Evolutionary conservation across 495 filamentous ascomycete genomes (phyloP).

Genomic region (Lichenothelia convexa): DNA sequence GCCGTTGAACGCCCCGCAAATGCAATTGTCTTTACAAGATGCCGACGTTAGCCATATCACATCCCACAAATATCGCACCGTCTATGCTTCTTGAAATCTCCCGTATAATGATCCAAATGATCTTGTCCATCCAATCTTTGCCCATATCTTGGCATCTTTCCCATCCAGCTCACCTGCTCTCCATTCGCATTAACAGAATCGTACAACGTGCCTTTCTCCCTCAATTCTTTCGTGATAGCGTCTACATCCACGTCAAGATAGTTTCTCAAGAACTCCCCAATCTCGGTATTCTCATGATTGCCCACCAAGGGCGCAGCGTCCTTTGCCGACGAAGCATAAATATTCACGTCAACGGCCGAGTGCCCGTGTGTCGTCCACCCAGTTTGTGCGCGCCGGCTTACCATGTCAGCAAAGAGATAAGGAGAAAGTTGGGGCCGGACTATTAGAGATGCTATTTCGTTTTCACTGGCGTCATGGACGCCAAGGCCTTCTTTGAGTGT

Average conservation of each 20-base stretch:
- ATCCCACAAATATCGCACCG: conserved; percentile 11
- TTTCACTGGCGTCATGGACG: conserved; percentile 49
- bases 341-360: conserved; percentile 78
- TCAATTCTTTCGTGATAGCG: conserved; percentile 53
- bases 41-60: conserved; percentile 7
- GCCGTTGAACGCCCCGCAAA: too few relatives aligned
- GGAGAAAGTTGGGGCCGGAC: conserved; percentile 29
- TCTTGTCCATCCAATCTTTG: conserved; percentile 22
- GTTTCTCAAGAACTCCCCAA: conserved; percentile 59
- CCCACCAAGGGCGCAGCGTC: conserved; percentile 40
- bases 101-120: conserved; percentile 21
- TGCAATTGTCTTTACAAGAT: too few relatives aligned
- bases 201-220: conserved; percentile 29
- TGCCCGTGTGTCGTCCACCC: conserved; percentile 90
- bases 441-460: conserved; percentile 52
- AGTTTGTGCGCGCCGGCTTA: conserved; percentile 70
- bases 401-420: conserved; percentile 62
- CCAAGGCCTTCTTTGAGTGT: conserved; percentile 52
- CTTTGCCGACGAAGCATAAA: conserved; percentile 44
- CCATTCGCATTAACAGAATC: conserved; percentile 8
- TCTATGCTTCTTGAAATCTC: conserved; percentile 18
- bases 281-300: conserved; percentile 88
- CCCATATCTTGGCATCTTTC: conserved; percentile 14
- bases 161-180: conserved; percentile 17
- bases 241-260: conserved; percentile 71